Conservation (phyloP, 2,329 filamentous ascomycete species). For the Trichoderma semiorbis region DNA sequence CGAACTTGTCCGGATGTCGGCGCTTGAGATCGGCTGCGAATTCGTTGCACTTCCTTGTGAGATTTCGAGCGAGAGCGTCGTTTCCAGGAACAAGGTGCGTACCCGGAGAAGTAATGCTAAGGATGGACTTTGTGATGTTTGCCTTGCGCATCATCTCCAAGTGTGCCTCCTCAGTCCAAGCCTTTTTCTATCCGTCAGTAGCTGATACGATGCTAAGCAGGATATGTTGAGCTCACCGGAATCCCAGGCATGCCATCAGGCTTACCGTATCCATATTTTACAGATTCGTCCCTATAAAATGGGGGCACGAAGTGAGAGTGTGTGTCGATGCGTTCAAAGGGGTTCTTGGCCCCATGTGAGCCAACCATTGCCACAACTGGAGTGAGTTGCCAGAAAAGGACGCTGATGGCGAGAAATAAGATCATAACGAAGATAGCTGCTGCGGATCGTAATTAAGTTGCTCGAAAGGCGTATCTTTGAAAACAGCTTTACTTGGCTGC, state of each 20-base stretch:
- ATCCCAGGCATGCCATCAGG: conserved; percentile 49
- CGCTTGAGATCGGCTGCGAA: conserved; percentile 28
- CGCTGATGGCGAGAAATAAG: not conserved
- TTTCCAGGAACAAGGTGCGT: conserved; percentile 40
- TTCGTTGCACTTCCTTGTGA: conserved; percentile 29
- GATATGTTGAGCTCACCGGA: conserved; percentile 27
- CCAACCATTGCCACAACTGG: not conserved
- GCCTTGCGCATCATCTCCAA: conserved; percentile 47
- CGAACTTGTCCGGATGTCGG: conserved; percentile 31
- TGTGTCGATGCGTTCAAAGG: conserved; percentile 35
- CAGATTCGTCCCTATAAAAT: conserved; percentile 38
- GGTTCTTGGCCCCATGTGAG: not conserved
- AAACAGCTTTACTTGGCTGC: not conserved
- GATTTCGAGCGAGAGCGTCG: conserved; percentile 27
- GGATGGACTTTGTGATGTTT: conserved; percentile 49
- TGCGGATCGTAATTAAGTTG: not conserved
- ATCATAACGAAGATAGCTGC: not conserved
- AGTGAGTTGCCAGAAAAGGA: not conserved
- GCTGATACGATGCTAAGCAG: not conserved
- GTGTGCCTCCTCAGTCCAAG: conserved; percentile 45
- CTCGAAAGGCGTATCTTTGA: not conserved
- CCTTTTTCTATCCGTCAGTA: conserved; percentile 20
- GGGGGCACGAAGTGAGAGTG: conserved; percentile 46
- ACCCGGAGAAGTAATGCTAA: conserved; percentile 54
- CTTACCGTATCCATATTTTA: conserved; percentile 38